Evolutionary conservation across 202 grass and related monocot species (phyloP).

Genomic region (Schoenoplectus tabernaemontani): DNA sequence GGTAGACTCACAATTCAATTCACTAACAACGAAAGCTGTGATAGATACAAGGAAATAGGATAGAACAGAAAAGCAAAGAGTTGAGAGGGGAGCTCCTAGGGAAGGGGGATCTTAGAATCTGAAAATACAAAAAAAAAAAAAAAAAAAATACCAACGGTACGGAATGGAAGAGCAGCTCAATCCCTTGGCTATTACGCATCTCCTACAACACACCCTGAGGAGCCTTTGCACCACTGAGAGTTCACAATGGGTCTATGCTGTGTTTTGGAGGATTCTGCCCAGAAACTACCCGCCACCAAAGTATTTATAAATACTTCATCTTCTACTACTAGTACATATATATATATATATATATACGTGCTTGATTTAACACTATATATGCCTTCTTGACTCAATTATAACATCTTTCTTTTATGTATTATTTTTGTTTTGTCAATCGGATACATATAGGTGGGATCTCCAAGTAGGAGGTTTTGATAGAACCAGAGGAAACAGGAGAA

Average conservation of each 20-base stretch:
- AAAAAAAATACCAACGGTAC: neutral
- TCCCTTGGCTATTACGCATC: slow-evolving; percentile 39
- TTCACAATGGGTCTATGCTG: slow-evolving; percentile 41
- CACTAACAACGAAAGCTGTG: slow-evolving; percentile 4
- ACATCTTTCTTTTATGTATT: neutral
- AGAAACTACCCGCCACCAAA: slow-evolving; percentile 45
- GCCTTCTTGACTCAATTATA: neutral
- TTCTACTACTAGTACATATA: neutral
- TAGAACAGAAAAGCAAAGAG: neutral
- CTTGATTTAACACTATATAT: neutral
- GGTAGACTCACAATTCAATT: slow-evolving; percentile 27
- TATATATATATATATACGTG: neutral
- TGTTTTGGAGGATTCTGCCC: slow-evolving; percentile 46
- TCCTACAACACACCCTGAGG: slow-evolving; percentile 41
- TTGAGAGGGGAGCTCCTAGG: neutral
- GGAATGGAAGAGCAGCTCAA: slow-evolving; percentile 44
- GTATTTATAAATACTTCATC: neutral
- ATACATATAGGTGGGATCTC: slow-evolving; percentile 32
- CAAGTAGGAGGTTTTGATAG: slow-evolving; percentile 38
- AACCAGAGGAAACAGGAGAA: slow-evolving; percentile 45
- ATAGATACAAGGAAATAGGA: slow-evolving; percentile 24
- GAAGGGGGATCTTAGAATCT: neutral
- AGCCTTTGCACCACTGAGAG: slow-evolving; percentile 34
- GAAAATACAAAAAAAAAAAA: neutral
- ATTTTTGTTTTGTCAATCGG: too few species aligned